Conservation (phyloP, 2,329 filamentous ascomycete genomes). For the Apiospora marii region DNA sequence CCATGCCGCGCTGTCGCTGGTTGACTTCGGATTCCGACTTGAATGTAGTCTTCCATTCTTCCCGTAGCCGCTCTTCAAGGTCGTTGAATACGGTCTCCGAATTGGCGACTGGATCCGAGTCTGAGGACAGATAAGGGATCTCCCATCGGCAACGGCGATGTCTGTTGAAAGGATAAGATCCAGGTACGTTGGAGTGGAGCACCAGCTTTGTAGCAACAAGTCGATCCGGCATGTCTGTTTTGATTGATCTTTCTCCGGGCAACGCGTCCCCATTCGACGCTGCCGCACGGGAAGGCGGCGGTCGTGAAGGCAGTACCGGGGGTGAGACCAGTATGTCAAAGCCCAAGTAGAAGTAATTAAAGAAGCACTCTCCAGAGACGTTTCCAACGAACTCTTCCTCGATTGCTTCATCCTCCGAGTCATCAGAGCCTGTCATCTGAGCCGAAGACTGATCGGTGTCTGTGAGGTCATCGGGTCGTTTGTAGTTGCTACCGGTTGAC, state of each 20-base stretch:
- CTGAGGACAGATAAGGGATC: slow-evolving; percentile 65
- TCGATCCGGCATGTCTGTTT: slow-evolving; percentile 62
- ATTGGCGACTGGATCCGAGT: slow-evolving; percentile 57
- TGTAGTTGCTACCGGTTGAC: slow-evolving; percentile 53
- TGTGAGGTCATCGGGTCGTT: slow-evolving; percentile 63
- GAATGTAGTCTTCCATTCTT: slow-evolving; percentile 75
- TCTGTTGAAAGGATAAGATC: slow-evolving; percentile 95
- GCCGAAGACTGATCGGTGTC: slow-evolving; percentile 80
- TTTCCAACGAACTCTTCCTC: slow-evolving; percentile 63
- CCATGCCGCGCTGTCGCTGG: slow-evolving; percentile 75
- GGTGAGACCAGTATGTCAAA: slow-evolving; percentile 93
- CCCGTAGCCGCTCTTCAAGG: slow-evolving; percentile 72
- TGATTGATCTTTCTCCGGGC: slow-evolving; percentile 45
- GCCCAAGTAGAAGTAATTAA: slow-evolving; percentile 96
- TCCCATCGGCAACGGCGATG: slow-evolving; percentile 91
- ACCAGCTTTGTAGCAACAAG: slow-evolving; percentile 92
- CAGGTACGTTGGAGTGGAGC: slow-evolving; percentile 92
- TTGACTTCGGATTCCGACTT: slow-evolving; percentile 60
- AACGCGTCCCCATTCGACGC: slow-evolving; percentile 35
- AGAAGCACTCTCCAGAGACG: slow-evolving; percentile 81
- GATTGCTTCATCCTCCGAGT: slow-evolving; percentile 67
- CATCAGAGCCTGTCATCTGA: slow-evolving; percentile 71
- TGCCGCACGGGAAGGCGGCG: slow-evolving; percentile 59
- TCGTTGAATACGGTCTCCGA: slow-evolving; percentile 83
- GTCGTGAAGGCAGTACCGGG: slow-evolving; percentile 69